phyloP scores from a whole-genome alignment of 2,329 filamentous ascomycete genomes.

The Pseudogymnoascus sp. region DNA sequence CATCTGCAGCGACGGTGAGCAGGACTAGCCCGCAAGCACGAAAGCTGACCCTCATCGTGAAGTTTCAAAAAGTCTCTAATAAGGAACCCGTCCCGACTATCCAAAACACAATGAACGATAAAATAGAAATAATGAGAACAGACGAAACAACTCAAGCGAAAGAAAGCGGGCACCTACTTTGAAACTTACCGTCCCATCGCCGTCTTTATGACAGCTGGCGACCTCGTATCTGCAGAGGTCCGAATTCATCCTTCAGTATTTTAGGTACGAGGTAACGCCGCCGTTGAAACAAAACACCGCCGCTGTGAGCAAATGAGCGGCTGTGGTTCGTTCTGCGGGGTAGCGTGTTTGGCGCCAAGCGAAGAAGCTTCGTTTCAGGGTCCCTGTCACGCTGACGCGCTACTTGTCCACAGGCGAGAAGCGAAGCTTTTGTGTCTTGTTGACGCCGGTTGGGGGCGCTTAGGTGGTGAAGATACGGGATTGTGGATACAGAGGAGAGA shows the following conservation, averaged over 20 bases:
- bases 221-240: conserved; percentile 5
- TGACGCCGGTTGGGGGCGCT: background rate
- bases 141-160: background rate
- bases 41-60: background rate
- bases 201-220: background rate
- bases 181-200: background rate
- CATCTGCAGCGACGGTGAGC: background rate
- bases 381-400: background rate
- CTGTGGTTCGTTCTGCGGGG: background rate
- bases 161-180: background rate
- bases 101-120: background rate
- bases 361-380: background rate
- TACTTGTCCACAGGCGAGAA: background rate
- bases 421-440: background rate
- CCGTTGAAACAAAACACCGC: background rate
- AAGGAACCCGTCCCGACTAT: background rate
- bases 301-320: background rate
- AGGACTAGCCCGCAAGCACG: conserved; percentile 6
- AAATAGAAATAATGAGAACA: background rate
- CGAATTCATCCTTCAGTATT: background rate
- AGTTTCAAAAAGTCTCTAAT: background rate
- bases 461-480: background rate
- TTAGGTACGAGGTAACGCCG: conserved; percentile 5
- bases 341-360: conserved; percentile 6
- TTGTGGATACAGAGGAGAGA: conserved; percentile 1